Conservation (phyloP, 2,329 filamentous ascomycete genomes). For the Verticillium nubilum region DNA sequence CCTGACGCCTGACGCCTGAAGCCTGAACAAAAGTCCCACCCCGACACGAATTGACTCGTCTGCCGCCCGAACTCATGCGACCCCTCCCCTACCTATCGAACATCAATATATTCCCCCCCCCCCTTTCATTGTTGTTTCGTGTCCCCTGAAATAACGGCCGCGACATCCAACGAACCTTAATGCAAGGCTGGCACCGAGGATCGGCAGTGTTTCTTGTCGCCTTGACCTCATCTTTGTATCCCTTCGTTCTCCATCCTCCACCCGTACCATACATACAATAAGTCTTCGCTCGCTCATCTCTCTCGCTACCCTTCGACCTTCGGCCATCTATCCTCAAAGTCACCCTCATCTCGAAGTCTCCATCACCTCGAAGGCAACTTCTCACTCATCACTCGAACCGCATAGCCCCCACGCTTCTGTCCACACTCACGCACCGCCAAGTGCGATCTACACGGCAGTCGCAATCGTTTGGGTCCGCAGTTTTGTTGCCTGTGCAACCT, state of each 20-base stretch:
- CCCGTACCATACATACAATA: neutral
- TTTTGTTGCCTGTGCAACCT: neutral
- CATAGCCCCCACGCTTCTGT: too few species aligned
- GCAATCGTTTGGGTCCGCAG: neutral
- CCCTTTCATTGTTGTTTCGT: neutral
- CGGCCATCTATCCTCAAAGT: too few species aligned
- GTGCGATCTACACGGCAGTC: neutral
- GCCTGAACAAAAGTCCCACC: too few species aligned
- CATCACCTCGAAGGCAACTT: too few species aligned
- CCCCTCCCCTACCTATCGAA: neutral
- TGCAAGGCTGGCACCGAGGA: neutral
- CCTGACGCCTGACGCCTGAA: neutral
- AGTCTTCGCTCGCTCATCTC: neutral
- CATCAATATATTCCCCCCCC: neutral
- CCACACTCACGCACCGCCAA: neutral
- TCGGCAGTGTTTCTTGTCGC: neutral
- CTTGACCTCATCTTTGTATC: neutral
- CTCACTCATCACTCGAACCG: too few species aligned
- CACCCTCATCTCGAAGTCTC: too few species aligned
- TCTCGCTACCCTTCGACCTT: neutral
- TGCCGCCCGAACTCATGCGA: neutral
- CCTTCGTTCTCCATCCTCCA: neutral
- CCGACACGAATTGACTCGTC: neutral
- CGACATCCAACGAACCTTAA: neutral
- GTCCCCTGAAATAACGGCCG: neutral